Base-by-base conservation (phyloP, 2,329 filamentous ascomycete species). In the Cylindrodendrum hubeiense region DNA sequence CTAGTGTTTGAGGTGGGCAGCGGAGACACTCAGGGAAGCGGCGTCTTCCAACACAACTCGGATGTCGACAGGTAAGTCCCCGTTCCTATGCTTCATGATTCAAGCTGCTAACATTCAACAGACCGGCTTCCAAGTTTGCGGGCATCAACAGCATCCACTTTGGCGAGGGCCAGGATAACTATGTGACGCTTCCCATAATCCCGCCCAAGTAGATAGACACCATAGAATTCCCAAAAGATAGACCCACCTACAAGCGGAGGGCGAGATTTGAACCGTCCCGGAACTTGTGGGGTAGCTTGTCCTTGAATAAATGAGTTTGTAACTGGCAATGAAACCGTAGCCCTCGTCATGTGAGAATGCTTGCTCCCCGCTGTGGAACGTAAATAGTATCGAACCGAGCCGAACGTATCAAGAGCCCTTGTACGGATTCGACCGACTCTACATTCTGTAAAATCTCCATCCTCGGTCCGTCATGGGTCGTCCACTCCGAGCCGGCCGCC, bases 11-110 rank as follows among this genome's bases (percentile, higher is more conserved):
- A 90, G 74, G 79, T 90, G 3, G 76, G 81, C 6, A 83, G 80
- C 46, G 85, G 85, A 1, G 88, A 90, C 75, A 90, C 88, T 0
- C 87, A 90, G 66, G 88, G 88, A 1, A 83, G 81, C 34, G 88
- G 87, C 0, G 81, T 89, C 24, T 90, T 90, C 74, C 76, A 79
- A 67, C 88, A 90, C 70, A 80, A 82, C 24, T 81, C 84, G 62
- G 76, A 82, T 0, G 76, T 80, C 19, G 87, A 89, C 68, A 76
- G 84, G 80, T 81, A 70, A 71, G 79, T 44, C 65, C 34, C 2
- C 26, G 10, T 15, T 10, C 21, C 13, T 21, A 17, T 28, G 21
- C n/a, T 49, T 12, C 10, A n/a, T 6, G 19, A 17, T 12, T 13
- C 17, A 19, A 22, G 10, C 34, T 13, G 43, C 53, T 59, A 43